These are phyloP conservation scores for Fusarium scirpi DNA, from an alignment of 2,329 filamentous ascomycete species.

Conservation along the genomic window DNA sequence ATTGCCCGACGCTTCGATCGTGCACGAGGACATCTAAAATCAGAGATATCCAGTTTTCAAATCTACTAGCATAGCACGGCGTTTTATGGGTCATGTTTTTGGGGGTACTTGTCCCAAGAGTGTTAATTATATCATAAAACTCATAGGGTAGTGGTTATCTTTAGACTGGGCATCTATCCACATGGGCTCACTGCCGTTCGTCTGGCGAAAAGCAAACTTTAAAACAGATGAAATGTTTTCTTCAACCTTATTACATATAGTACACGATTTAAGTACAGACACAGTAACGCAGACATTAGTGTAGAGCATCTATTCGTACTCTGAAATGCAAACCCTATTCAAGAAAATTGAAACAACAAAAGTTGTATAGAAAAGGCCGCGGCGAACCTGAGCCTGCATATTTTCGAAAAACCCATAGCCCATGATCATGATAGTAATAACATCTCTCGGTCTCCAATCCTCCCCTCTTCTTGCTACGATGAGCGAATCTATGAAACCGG, in stretches of 20 bases:
- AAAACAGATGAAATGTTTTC: neutral
- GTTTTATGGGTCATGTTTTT: conserved; percentile 25
- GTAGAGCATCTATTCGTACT: conserved; percentile 39
- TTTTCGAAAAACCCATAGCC: conserved; percentile 44
- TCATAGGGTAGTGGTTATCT: neutral
- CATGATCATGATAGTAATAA: conserved; percentile 46
- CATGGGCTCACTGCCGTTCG: conserved; percentile 2
- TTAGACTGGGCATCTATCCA: conserved; percentile 4
- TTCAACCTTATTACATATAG: neutral
- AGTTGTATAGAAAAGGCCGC: conserved; percentile 38
- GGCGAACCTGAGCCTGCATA: conserved; percentile 29
- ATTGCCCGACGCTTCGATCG: conserved; percentile 12
- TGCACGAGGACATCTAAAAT: conserved; percentile 34
- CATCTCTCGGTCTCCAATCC: conserved; percentile 29
- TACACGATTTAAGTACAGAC: neutral
- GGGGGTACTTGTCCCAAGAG: neutral
- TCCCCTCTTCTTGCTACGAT: conserved; percentile 21
- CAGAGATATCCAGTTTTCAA: neutral
- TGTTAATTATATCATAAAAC: neutral
- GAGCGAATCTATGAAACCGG: conserved; percentile 16
- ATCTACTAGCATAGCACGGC: conserved; percentile 43
- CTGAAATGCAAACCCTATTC: conserved; percentile 44
- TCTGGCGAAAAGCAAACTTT: neutral
- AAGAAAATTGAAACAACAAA: conserved; percentile 38
- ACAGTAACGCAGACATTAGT: conserved; percentile 8